Evolutionary conservation across 176 grass and related monocot genomes (phyloP).

Genomic region (Oryza officinalis): DNA sequence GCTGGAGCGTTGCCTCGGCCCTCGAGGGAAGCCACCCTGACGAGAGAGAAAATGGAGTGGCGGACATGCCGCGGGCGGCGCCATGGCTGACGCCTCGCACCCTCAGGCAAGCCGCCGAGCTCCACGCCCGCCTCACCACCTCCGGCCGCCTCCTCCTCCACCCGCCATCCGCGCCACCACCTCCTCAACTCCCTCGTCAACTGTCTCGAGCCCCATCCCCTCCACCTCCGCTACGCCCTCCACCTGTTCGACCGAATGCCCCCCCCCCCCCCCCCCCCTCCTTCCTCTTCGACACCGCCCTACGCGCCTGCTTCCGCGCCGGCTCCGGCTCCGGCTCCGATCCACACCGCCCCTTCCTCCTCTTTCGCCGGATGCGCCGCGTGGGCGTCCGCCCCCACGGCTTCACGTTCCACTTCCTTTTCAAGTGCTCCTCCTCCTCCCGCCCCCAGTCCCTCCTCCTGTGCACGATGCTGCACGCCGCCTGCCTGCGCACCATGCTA

Average conservation of each 20-base stretch:
- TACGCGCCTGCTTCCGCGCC: constrained; percentile 65
- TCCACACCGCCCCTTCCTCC: neutral
- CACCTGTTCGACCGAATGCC: constrained; percentile 58
- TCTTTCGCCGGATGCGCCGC: constrained; percentile 48
- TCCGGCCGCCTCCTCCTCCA: constrained; percentile 26
- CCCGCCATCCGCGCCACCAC: constrained; percentile 24
- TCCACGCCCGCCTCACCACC: constrained; percentile 49
- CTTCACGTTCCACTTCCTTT: constrained; percentile 73
- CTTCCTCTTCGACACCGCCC: constrained; percentile 59
- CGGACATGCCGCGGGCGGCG: constrained; percentile 30
- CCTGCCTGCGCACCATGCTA: constrained; percentile 35
- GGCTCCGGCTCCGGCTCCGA: constrained; percentile 23
- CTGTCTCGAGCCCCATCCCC: neutral
- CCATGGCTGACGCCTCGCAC: constrained; percentile 60
- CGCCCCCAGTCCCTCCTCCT: neutral
- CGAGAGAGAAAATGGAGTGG: no score
- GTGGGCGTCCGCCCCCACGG: constrained; percentile 21
- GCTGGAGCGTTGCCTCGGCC: no score
- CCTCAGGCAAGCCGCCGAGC: constrained; percentile 53
- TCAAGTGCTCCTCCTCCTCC: constrained; percentile 47
- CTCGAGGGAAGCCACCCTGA: no score
- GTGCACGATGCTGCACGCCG: neutral
- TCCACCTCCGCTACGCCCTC: constrained; percentile 49
- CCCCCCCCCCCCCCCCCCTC: constrained; percentile 30
- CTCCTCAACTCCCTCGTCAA: constrained; percentile 58